Base-by-base conservation (phyloP, 768 basidiomycete genomes). In the Suillus lakei region DNA sequence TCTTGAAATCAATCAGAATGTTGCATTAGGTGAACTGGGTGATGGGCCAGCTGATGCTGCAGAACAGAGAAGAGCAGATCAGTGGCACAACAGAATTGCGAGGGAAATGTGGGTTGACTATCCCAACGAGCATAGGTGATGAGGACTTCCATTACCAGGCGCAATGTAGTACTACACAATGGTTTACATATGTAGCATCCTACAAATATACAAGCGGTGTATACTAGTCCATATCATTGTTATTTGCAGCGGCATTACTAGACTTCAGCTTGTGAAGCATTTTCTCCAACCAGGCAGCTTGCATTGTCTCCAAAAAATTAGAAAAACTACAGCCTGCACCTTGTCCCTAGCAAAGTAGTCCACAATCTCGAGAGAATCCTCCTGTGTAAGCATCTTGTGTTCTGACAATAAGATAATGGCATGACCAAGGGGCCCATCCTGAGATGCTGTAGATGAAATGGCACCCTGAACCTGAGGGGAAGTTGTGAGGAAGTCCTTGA, bases 11-110 rank as follows among this genome's bases (percentile, higher is more conserved):
- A 46, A 46, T 46, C 7, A n/a, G 2, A 21, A 46, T n/a, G 44
- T 46, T 46, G 44, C 21, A 10, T 46, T 46, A 7, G n/a, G 44
- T n/a, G 44, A 46, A 46, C 44, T 46, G 1, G n/a, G 44, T 46
- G 44, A 50, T 61, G 63, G 63, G 4, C 53, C 55, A 15, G 63
- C 63, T 38, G 39, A 64, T 64, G 53, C 53, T 5, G 53, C 39
- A 34, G 63, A 64, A 43, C 38, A 39, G 13, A 56, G 53, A 28
- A 26, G 53, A 43, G 63, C 38, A 8, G 63, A 64, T 56, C 32
- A 55, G 23, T 12, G 63, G 23, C 26, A 8, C 18, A 38, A 64
- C 16, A 64, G 46, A 9, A 61, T 61, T 26, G 43, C n/a, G n/a
- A n/a, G n/a, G n/a, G n/a, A n/a, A n/a, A n/a, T n/a, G n/a, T n/a